These are phyloP conservation scores for Petunia axillaris DNA, from an alignment of 257 asterid species.

Conservation along the genomic window DNA sequence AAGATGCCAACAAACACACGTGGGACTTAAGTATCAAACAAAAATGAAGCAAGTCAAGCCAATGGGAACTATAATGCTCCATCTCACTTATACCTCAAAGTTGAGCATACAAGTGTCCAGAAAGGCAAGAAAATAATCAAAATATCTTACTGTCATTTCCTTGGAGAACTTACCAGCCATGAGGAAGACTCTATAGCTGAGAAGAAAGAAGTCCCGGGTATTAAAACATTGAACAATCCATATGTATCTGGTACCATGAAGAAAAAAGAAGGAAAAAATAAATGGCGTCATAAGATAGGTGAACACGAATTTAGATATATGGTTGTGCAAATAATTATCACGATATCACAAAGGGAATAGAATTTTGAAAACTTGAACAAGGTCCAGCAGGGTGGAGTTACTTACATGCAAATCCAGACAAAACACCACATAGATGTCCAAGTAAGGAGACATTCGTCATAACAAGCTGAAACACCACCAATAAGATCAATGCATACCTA, in stretches of 20 bases:
- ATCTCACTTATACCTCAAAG: background rate
- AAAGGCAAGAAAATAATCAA: background rate
- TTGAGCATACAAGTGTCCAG: slow-evolving; percentile 8
- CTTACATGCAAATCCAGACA: slow-evolving; percentile 90
- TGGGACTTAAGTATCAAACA: background rate
- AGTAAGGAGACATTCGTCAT: slow-evolving; percentile 87
- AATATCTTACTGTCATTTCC: slow-evolving; percentile 6
- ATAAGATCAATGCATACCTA: slow-evolving; percentile 76
- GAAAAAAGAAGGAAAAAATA: background rate
- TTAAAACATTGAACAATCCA: slow-evolving; percentile 44
- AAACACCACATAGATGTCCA: slow-evolving; percentile 63
- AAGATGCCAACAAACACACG: background rate
- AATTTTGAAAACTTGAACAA: slow-evolving; percentile 3
- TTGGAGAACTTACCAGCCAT: slow-evolving; percentile 42
- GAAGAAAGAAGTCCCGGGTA: slow-evolving; percentile 50
- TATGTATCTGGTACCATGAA: slow-evolving; percentile 44
- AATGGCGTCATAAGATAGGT: background rate
- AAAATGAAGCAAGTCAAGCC: slow-evolving; percentile 2
- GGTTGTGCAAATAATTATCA: no score
- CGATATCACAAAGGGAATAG: background rate
- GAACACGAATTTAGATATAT: background rate
- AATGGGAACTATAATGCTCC: background rate
- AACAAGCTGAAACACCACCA: slow-evolving; percentile 40
- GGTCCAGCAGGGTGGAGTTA: slow-evolving; percentile 17
- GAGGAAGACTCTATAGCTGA: slow-evolving; percentile 49